Evolutionary conservation across 2,329 filamentous ascomycete genomes (phyloP), one percentile per base, ranked within the genome.

Genomic region (Fusarium compactum): DNA sequence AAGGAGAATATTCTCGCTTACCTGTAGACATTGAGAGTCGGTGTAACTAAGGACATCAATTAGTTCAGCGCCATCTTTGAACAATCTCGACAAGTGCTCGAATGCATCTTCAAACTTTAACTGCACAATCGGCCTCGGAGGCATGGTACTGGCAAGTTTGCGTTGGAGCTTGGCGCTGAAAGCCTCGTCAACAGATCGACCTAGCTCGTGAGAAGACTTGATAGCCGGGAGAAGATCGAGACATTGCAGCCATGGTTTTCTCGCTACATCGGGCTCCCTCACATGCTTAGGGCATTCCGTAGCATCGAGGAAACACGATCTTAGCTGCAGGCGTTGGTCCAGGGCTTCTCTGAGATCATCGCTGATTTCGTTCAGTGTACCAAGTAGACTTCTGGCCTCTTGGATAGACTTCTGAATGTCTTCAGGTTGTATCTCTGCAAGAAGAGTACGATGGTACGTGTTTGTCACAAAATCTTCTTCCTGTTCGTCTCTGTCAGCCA

Each of bases 381-480:
- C 79, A 1, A 93, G 74, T 65, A 88, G 81, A 15, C 78, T 78
- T n/a, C 86, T 79, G 7, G 90, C 89, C 34, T 86, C 81, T 25
- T 85, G 79, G 22, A 94, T 79, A 27, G 86, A 78, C 11, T 82
- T 79, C 44, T 85, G 82, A 25, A 94, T 85, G n/a, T 86, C 83
- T 8, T 84, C 81, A 4, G 85, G 80, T 18, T 87, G 83, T 61
- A 95, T 85, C 16, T 86, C 82, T 27, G 90, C 88, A 9, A 98
- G 85, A 1, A 99, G 83, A 15, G 89, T 89, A 40, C 95, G 89
- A 72, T 94, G 92, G 78, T 96, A 98, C 0, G 95, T 92, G 78
- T 97, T 94, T 9, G 94, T 95, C 22, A 97, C 93, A 77, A 99
- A 98, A 76, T 99, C 96, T 80, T 99, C 96, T 81, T 99, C 96